phyloP scores from a whole-genome alignment of 495 filamentous ascomycete species.

The Polyplosphaeria fusca region DNA sequence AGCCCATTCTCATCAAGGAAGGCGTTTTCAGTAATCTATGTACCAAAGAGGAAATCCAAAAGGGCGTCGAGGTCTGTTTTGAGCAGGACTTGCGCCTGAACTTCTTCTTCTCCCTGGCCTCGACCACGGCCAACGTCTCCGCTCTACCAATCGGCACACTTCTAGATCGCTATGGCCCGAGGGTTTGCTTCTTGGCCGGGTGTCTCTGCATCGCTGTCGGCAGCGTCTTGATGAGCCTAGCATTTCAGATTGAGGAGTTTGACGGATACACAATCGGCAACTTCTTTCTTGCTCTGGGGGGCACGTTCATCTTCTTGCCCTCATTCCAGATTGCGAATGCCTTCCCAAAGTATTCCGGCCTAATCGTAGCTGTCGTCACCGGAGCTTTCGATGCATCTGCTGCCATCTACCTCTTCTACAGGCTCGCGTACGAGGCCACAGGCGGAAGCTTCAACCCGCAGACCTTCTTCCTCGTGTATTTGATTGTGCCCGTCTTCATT shows the following conservation, averaged over 20 bases:
- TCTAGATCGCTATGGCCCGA: constrained; percentile 76
- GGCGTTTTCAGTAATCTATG: constrained; percentile 30
- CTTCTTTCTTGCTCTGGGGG: constrained; percentile 75
- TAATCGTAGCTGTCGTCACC: constrained; percentile 81
- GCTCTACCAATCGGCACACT: constrained; percentile 80
- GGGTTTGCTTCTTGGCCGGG: constrained; percentile 68
- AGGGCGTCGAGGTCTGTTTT: constrained; percentile 21
- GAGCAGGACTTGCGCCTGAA: constrained; percentile 37
- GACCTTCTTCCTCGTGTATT: constrained; percentile 72
- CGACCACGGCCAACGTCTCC: constrained; percentile 56
- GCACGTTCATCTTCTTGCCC: constrained; percentile 82
- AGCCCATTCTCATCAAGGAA: constrained; percentile 33
- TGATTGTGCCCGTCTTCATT: constrained; percentile 71
- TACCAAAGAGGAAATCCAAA: constrained; percentile 16
- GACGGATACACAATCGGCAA: constrained; percentile 79
- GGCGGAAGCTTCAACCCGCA: constrained; percentile 58
- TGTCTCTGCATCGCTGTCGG: constrained; percentile 64
- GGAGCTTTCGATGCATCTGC: constrained; percentile 87
- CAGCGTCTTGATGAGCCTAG: constrained; percentile 67
- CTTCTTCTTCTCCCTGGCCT: constrained; percentile 39
- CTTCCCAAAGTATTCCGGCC: constrained; percentile 73
- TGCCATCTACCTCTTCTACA: constrained; percentile 79
- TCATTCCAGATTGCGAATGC: constrained; percentile 88
- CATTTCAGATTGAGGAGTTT: constrained; percentile 54
- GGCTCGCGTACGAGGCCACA: constrained; percentile 65